Percentiles rank a stretch among this genome's conserved stretches.
Conservation (phyloP, 495 filamentous ascomycete species). For the Neurospora sp. region DNA sequence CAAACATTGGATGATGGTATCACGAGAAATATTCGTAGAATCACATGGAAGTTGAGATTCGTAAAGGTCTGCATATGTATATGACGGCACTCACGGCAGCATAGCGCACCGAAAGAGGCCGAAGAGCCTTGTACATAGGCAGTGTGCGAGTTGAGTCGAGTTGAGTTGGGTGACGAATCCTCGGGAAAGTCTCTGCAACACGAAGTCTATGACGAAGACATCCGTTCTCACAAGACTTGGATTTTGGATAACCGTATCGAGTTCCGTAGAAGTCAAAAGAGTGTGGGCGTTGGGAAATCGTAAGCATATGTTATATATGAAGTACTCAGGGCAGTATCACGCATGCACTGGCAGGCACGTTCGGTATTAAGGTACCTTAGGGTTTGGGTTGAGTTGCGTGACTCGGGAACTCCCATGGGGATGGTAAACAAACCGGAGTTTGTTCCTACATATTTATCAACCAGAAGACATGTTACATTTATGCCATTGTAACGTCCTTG, state of each 20-base stretch:
- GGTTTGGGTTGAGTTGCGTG: neutral
- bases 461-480: neutral
- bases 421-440: neutral
- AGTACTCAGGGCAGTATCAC: neutral
- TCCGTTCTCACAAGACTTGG: neutral
- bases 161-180: neutral
- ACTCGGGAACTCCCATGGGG: neutral
- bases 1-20: neutral
- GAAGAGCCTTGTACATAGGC: neutral
- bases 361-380: neutral
- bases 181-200: neutral
- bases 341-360: neutral
- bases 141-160: neutral
- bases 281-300: neutral
- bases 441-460: neutral
- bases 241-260: neutral
- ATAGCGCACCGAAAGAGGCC: neutral
- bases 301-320: neutral
- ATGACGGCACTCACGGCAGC: neutral
- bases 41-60: neutral
- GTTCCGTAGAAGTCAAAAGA: neutral
- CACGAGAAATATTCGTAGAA: neutral
- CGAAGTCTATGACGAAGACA: neutral
- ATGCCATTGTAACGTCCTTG: neutral
- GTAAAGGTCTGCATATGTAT: neutral